Percentiles rank a stretch among this genome's conserved stretches.
phyloP scores from a whole-genome alignment of 768 basidiomycete genomes.

The Suillus ampliporus region DNA sequence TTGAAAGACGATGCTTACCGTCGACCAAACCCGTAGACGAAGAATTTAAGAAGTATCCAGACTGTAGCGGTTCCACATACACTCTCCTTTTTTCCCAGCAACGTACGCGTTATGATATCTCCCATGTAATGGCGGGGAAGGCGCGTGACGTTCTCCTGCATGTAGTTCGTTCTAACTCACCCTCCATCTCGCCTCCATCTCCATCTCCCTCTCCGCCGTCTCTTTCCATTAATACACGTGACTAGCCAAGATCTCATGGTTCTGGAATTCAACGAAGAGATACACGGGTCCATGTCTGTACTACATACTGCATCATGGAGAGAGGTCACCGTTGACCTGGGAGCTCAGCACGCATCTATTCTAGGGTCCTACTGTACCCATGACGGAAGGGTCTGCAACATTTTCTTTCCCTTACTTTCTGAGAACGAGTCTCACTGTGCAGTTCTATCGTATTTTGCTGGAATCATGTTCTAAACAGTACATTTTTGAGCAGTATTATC shows the following conservation, averaged over 20 bases:
- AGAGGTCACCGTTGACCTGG: slow-evolving; percentile 22
- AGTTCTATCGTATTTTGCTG: slow-evolving; percentile 9
- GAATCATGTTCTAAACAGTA: slow-evolving; percentile 17
- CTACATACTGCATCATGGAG: slow-evolving; percentile 47
- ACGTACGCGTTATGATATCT: too few species aligned
- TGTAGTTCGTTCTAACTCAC: not conserved
- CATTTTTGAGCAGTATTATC: not conserved
- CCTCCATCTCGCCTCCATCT: not conserved
- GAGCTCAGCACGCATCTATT: slow-evolving; percentile 13
- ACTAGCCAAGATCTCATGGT: slow-evolving; percentile 50
- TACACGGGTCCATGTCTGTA: slow-evolving; percentile 43
- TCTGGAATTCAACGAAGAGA: slow-evolving; percentile 54
- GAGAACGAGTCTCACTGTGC: not conserved
- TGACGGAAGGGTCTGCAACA: not conserved
- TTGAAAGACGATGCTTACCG: too few species aligned
- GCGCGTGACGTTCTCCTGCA: slow-evolving; percentile 16
- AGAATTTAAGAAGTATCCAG: too few species aligned
- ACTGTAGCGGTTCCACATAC: too few species aligned
- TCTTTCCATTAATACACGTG: not conserved
- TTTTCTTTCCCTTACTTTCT: slow-evolving; percentile 9
- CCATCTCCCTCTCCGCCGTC: not conserved
- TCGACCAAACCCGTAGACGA: too few species aligned
- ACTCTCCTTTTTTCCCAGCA: too few species aligned
- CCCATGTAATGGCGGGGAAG: slow-evolving; percentile 63
- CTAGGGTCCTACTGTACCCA: slow-evolving; percentile 13